Base-by-base conservation (phyloP, 2,329 filamentous ascomycete genomes). In the Neocatenulostroma microsporum region DNA sequence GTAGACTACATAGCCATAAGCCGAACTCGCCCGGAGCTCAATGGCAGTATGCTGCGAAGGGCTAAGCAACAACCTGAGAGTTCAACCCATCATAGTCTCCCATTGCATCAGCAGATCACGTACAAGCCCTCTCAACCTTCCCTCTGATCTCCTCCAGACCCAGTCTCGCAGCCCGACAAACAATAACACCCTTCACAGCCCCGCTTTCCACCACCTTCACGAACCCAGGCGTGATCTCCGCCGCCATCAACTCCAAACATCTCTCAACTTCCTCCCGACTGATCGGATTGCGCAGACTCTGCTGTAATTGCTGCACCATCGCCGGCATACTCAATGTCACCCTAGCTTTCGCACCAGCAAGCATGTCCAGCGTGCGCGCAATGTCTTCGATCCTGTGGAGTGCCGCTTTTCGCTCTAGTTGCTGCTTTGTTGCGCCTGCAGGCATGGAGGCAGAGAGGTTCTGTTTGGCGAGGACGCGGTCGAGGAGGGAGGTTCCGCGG, bases 391-490 rank as follows among this genome's bases (percentile, higher is more conserved):
- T 54, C 12, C 67, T 62, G 36, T 69, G 64, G 1, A 71, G 60
- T 2, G 69, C 69, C 1, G 66, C 60, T 33, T 50, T 55, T n/a
- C 67, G 67, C 26, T 64, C 61, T 4, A 66, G 55, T 33, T 69
- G 60, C 10, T 61, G 60, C 19, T 60, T 56, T 0, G 63, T 61
- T 1, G 64, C 65, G 1, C 63, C 57, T 1, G 54, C 46, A 1
- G 64, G 60, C 1, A 58, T 54, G 14, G 51, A 47, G 19, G 62
- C 58, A 4, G 59, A 56, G 17, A 58, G 47, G 18, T 59, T 57
- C 49, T 71, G 66, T 49, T 71, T 72, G 14, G 68, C 68, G 11
- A 69, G 62, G 32, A 72, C 68, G 37, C 69, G 67, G 35, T 70
- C 67, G 26, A 72, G 62, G 14, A 72, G 64, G 28, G 61, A 63